Evolutionary conservation across 305 asterid species (phyloP).

Genomic region (Fraxinus velutina): DNA sequence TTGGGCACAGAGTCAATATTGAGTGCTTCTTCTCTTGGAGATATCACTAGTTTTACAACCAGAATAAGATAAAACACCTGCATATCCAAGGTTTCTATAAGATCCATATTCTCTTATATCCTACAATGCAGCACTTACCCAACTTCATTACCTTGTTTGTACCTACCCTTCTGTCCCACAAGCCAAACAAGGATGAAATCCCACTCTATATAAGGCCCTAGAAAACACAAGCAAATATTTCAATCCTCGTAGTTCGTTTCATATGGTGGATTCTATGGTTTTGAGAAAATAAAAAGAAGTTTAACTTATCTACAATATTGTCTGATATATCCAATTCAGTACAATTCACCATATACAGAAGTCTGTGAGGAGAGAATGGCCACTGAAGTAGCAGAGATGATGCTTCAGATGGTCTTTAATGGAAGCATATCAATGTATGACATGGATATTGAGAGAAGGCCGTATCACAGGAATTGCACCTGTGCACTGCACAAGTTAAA

Average conservation of each 20-base stretch:
- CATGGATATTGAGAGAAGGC: slow-evolving; percentile 40
- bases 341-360: neutral
- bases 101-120: neutral
- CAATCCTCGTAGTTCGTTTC: neutral
- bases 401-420: slow-evolving; percentile 18
- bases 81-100: neutral
- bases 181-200: neutral
- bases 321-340: neutral
- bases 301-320: neutral
- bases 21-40: neutral
- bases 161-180: neutral
- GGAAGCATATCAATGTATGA: slow-evolving; percentile 23
- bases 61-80: neutral
- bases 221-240: slow-evolving; percentile 12
- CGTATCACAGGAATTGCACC: slow-evolving; percentile 49
- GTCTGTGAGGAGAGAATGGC: slow-evolving; percentile 25
- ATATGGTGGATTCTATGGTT: neutral
- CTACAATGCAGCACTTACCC: neutral
- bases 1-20: neutral
- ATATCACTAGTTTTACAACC: neutral
- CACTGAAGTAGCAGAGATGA: slow-evolving; percentile 26
- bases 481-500: slow-evolving; percentile 40
- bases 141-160: neutral
- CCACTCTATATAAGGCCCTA: neutral
- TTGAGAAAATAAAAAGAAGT: neutral